These are phyloP conservation scores for Sextonia rubra DNA, from an alignment of 164 flowering plant species.

Conservation along the genomic window DNA sequence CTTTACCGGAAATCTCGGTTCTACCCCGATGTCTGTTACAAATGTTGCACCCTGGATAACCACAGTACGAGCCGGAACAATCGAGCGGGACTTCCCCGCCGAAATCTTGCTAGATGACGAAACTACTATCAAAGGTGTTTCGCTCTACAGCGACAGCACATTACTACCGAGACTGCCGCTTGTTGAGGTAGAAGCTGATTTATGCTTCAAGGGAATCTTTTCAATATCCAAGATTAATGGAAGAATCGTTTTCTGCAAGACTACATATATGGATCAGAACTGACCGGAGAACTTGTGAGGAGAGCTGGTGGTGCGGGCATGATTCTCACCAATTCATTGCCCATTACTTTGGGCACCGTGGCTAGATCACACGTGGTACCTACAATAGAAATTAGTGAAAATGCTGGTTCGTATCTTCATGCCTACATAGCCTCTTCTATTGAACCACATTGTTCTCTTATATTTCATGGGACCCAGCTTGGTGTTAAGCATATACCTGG, in stretches of 20 bases:
- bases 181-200: conserved; percentile 19
- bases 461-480: conserved; percentile 35
- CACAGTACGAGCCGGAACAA: conserved; percentile 58
- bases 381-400: conserved; percentile 24
- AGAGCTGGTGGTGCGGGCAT: no score
- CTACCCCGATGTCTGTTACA: conserved; percentile 14
- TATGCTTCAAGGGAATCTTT: conserved; percentile 28
- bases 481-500: conserved; percentile 44
- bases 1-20: conserved; percentile 51
- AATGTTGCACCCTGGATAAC: conserved; percentile 60
- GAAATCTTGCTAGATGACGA: conserved; percentile 39
- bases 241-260: no score
- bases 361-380: conserved; percentile 48
- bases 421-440: conserved; percentile 11
- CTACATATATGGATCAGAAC: no score
- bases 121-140: conserved; percentile 29
- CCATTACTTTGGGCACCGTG: no score
- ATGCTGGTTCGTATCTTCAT: conserved; percentile 17
- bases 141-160: conserved; percentile 30
- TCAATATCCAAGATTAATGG: conserved; percentile 2
- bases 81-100: conserved; percentile 49
- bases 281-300: no score
- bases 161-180: conserved; percentile 26
- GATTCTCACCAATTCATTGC: no score
- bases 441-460: conserved; percentile 20